A percentile compares a stretch with the other conserved stretches of the same genome.
Conservation (phyloP, 2,329 filamentous ascomycete species). For the Epichloe aotearoae region DNA sequence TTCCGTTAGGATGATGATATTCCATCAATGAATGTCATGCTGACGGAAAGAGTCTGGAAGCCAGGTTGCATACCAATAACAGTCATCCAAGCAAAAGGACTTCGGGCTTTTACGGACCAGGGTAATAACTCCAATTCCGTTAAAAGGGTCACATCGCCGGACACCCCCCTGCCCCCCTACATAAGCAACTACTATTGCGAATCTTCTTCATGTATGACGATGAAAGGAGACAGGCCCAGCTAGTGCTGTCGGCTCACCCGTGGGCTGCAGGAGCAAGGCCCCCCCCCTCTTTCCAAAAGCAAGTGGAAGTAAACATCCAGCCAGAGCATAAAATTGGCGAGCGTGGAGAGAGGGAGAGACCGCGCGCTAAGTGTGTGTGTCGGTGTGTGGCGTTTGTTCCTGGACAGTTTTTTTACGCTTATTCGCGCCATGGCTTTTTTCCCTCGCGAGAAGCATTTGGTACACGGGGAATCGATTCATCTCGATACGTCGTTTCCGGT, state of each 20-base stretch:
- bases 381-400: too few relatives aligned
- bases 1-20: neutral
- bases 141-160: constrained; percentile 1
- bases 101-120: neutral
- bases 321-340: too few relatives aligned
- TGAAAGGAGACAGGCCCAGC: neutral
- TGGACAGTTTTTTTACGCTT: too few relatives aligned
- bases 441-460: too few relatives aligned
- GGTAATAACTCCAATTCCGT: neutral
- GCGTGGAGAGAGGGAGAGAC: neutral
- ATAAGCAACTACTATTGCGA: neutral
- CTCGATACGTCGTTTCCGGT: too few relatives aligned
- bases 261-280: neutral
- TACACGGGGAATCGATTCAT: too few relatives aligned
- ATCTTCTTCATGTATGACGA: constrained; percentile 1
- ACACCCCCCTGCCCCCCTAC: neutral
- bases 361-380: neutral
- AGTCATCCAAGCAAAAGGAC: too few relatives aligned
- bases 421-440: too few relatives aligned
- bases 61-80: neutral
- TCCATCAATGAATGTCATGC: constrained; percentile 1
- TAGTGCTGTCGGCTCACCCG: neutral
- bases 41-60: neutral
- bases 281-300: neutral
- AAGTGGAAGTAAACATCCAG: too few relatives aligned